Base-by-base conservation (phyloP, 2,329 filamentous ascomycete species). In the Cucurbitaria berberidis region DNA sequence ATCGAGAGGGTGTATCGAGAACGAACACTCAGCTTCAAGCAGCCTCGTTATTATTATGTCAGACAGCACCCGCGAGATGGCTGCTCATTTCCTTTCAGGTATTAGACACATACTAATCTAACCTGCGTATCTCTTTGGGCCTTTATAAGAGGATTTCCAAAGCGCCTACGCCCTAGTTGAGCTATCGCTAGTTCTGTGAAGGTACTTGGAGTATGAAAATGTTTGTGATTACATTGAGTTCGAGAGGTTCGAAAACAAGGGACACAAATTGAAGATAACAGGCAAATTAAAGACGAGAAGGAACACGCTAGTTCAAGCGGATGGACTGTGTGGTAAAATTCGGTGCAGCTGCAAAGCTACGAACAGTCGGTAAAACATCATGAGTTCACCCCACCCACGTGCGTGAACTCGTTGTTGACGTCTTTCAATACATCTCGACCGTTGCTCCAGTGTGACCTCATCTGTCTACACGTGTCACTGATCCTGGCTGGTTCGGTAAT, bases 191-290 rank as follows among this genome's bases (percentile, higher is more conserved):
- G n/a, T n/a, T n/a, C n/a, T n/a, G n/a, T n/a, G n/a, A n/a, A n/a
- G n/a, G n/a, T n/a, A n/a, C n/a, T n/a, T n/a, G n/a, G n/a, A n/a
- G n/a, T n/a, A n/a, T n/a, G n/a, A n/a, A n/a, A n/a, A n/a, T n/a
- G n/a, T n/a, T n/a, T n/a, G n/a, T n/a, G n/a, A n/a, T n/a, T n/a
- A 66, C 10, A 59, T 71, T 22, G 62, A 70, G 35, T 59, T 63
- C 1, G 50, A 62, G 4, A 43, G 65, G 32, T 11, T 68, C 26
- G 62, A 68, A 34, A 35, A 62, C 18, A 62, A 54, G 45, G 58
- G 45, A 8, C 42, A 59, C 39, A 67, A 52, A 40, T 63, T 69
- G 57, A 62, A 50, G 46, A 53, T 68, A 30, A 52, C 48, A 30
- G 63, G 52, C 4, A 57, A 1, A 67, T 68, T 63, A 69, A 60